These are phyloP conservation scores for Aspergillus novofumigatus DNA, from an alignment of 2,329 filamentous ascomycete species.

Conservation along the genomic window DNA sequence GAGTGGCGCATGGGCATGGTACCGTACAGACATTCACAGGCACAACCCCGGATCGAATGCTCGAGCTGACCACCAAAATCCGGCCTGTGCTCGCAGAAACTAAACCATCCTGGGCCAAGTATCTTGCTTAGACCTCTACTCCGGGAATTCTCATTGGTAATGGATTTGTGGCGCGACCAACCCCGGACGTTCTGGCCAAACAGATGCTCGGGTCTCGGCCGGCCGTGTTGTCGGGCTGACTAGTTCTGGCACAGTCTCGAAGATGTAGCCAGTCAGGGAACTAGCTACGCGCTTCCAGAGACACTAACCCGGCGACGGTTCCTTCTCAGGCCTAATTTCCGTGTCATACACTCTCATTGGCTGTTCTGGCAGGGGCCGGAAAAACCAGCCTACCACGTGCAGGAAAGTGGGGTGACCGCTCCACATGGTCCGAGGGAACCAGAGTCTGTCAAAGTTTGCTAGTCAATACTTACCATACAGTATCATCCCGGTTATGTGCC, in stretches of 20 bases:
- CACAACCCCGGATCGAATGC: neutral
- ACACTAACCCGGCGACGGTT: conserved; percentile 3
- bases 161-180: neutral
- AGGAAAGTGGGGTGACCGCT: neutral
- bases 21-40: neutral
- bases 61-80: neutral
- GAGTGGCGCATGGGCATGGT: neutral
- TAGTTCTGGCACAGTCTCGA: neutral
- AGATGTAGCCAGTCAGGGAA: neutral
- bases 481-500: too few relatives aligned
- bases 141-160: neutral
- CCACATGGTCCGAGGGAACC: neutral
- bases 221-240: neutral
- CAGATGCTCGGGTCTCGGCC: neutral
- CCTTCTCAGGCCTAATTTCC: conserved; percentile 5
- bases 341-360: neutral
- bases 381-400: conserved; percentile 12
- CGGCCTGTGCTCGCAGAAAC: neutral
- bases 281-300: neutral
- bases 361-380: conserved; percentile 4
- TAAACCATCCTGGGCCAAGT: neutral
- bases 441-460: neutral
- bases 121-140: neutral
- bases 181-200: neutral
- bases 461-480: neutral